These are phyloP conservation scores for Podila epigama DNA, from an alignment of 192 early-diverging fungal species.

Conservation along the genomic window DNA sequence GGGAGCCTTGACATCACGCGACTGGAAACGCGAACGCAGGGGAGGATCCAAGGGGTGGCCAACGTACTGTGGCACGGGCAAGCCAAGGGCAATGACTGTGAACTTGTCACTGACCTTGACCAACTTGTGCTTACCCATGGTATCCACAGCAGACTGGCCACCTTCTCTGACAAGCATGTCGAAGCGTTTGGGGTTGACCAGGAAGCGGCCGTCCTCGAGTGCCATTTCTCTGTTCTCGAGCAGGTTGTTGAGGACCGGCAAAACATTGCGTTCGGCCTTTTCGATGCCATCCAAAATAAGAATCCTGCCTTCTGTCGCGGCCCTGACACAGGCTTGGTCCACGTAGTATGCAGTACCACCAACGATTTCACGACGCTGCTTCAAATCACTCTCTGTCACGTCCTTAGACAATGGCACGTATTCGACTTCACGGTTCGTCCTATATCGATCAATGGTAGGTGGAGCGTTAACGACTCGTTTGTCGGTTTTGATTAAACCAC, in stretches of 20 bases:
- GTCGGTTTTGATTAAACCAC: background rate
- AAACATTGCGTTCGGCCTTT: constrained; percentile 85
- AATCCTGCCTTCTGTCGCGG: constrained; percentile 68
- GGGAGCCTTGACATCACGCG: constrained; percentile 65
- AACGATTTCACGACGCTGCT: constrained; percentile 80
- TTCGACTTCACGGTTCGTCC: constrained; percentile 67
- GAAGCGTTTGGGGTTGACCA: constrained; percentile 75
- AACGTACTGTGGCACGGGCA: constrained; percentile 74
- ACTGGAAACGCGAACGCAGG: constrained; percentile 81
- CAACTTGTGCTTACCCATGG: constrained; percentile 64
- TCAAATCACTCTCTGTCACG: constrained; percentile 80
- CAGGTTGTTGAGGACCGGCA: constrained; percentile 86
- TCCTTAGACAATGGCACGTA: constrained; percentile 78
- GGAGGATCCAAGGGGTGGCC: constrained; percentile 82
- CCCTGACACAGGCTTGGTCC: constrained; percentile 65
- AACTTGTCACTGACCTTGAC: constrained; percentile 73
- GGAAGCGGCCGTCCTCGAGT: constrained; percentile 81
- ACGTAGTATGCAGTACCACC: constrained; percentile 68
- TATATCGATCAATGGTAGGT: background rate
- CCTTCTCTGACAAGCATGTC: constrained; percentile 62
- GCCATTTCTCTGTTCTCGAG: constrained; percentile 88
- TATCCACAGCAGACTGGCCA: constrained; percentile 50
- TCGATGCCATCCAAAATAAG: constrained; percentile 73
- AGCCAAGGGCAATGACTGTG: constrained; percentile 77
- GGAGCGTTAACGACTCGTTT: no score